Evolutionary conservation across 176 grass and related monocot species (phyloP).

Genomic region (Ananas comosus): DNA sequence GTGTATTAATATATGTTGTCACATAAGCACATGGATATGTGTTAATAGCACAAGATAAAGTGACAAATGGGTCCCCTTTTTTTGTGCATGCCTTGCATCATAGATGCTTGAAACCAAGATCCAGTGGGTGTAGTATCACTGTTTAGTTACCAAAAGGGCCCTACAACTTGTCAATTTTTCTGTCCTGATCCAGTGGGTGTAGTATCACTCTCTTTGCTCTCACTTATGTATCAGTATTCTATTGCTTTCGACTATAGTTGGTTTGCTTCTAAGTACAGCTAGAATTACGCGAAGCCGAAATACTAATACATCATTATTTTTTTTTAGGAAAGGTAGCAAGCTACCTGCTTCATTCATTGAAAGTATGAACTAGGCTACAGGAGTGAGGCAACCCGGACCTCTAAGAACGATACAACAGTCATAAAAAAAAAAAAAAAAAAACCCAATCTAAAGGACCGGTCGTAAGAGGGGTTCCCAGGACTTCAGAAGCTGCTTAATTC

Average conservation of each 20-base stretch:
- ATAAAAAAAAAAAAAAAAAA: no score
- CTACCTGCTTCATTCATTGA: no score
- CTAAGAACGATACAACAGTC: no score
- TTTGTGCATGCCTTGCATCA: conserved; percentile 21
- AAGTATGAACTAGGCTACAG: no score
- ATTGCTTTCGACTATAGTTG: background rate
- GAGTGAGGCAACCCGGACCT: no score
- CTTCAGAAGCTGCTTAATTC: no score
- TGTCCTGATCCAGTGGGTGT: background rate
- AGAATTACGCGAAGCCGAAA: background rate
- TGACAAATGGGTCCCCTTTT: background rate
- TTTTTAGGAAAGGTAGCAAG: no score
- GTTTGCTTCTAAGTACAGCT: background rate
- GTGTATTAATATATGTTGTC: background rate
- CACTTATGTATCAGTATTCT: background rate
- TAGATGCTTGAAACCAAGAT: conserved; percentile 10
- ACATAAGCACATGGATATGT: background rate
- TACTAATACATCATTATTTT: background rate
- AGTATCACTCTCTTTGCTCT: background rate
- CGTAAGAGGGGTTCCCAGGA: no score
- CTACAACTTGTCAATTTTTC: background rate
- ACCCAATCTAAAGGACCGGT: no score
- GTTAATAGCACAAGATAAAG: background rate
- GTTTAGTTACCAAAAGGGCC: background rate
- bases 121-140: conserved; percentile 11